phyloP scores from a whole-genome alignment of 2,329 filamentous ascomycete species.

The Coleophoma crateriformis region DNA sequence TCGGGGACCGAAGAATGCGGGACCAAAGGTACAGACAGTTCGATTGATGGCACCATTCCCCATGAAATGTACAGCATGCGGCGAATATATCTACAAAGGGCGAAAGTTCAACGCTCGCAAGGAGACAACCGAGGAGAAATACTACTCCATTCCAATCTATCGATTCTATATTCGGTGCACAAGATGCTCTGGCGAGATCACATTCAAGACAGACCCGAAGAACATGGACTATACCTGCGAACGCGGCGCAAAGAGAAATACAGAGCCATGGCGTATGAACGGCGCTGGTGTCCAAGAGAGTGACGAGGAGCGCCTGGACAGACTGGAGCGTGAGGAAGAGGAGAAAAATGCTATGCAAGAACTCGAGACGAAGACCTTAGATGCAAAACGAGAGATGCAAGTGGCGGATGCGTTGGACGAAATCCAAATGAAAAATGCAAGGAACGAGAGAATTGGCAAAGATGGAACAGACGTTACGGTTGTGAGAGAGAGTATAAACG shows the following conservation, averaged over 20 bases:
- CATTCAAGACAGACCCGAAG: constrained; percentile 91
- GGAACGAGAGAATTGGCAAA: constrained; percentile 70
- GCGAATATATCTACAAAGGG: constrained; percentile 86
- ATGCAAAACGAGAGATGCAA: constrained; percentile 93
- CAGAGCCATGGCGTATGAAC: constrained; percentile 76
- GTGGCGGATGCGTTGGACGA: constrained; percentile 94
- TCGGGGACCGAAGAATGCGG: constrained; percentile 63
- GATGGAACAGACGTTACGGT: constrained; percentile 59
- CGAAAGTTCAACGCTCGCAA: constrained; percentile 95
- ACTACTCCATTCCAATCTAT: constrained; percentile 82
- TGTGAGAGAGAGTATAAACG: constrained; percentile 44
- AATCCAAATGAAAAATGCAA: constrained; percentile 85
- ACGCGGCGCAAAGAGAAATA: constrained; percentile 84
- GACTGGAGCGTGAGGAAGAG: constrained; percentile 73
- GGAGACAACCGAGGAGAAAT: constrained; percentile 85
- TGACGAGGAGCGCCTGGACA: constrained; percentile 79
- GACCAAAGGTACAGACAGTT: constrained; percentile 79
- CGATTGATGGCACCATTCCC: constrained; percentile 86
- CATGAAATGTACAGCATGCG: constrained; percentile 65
- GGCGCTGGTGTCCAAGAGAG: constrained; percentile 62
- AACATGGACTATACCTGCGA: constrained; percentile 82
- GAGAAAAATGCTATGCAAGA: constrained; percentile 93
- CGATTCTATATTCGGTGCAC: constrained; percentile 91
- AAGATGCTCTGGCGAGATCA: constrained; percentile 79
- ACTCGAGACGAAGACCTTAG: constrained; percentile 85